These are phyloP conservation scores for Penicillium sp. DNA, from an alignment of 2,329 filamentous ascomycete genomes.

Conservation along the genomic window DNA sequence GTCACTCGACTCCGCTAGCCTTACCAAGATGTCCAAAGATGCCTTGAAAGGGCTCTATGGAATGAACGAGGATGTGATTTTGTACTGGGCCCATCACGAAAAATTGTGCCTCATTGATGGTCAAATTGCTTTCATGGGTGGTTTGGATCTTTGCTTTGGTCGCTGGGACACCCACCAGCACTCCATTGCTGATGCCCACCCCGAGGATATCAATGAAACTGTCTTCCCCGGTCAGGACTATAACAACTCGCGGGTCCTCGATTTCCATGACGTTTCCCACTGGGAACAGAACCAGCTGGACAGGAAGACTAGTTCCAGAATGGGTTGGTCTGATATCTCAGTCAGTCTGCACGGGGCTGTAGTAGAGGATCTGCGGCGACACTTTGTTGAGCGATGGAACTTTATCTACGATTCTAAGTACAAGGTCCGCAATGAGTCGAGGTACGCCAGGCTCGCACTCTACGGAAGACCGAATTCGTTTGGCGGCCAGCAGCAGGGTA, in stretches of 20 bases:
- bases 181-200: constrained; percentile 79
- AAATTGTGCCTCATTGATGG: constrained; percentile 83
- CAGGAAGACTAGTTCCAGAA: constrained; percentile 72
- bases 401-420: constrained; percentile 87
- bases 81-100: constrained; percentile 94
- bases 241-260: constrained; percentile 82
- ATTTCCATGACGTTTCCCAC: constrained; percentile 73
- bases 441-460: constrained; percentile 46
- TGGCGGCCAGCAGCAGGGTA: constrained; percentile 21
- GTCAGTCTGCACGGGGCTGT: constrained; percentile 73
- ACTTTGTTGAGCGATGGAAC: constrained; percentile 89
- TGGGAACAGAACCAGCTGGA: constrained; percentile 87
- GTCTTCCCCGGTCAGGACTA: constrained; percentile 89
- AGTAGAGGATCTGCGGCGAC: constrained; percentile 69
- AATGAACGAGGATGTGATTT: constrained; percentile 72
- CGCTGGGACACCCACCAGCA: constrained; percentile 88
- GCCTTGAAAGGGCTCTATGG: constrained; percentile 78
- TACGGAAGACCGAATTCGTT: constrained; percentile 31
- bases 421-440: constrained; percentile 51
- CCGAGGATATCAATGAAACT: constrained; percentile 69
- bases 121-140: constrained; percentile 84
- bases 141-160: constrained; percentile 82
- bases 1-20: constrained; percentile 53
- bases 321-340: constrained; percentile 90
- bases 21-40: constrained; percentile 67